Percentiles rank a stretch among this genome's conserved stretches.
phyloP scores from a whole-genome alignment of 1,284 basidiomycete genomes.

The Stereum hirsutum region DNA sequence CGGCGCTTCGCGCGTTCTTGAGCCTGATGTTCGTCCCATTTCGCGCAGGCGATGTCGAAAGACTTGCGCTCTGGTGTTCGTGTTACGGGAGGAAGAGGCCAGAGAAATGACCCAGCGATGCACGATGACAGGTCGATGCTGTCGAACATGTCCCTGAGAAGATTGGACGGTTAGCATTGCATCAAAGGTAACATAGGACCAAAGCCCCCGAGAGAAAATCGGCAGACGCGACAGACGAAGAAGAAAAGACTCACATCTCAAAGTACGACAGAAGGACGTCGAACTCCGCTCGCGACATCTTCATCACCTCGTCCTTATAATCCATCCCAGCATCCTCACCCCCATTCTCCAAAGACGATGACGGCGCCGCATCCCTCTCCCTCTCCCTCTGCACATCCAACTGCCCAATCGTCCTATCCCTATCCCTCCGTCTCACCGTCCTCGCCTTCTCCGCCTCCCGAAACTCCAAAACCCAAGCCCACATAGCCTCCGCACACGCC shows the following conservation, averaged over 20 bases:
- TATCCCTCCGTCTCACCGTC: constrained; percentile 9
- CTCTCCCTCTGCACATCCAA: too few relatives aligned
- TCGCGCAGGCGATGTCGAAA: constrained; percentile 44
- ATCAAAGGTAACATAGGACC: neutral
- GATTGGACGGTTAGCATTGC: neutral
- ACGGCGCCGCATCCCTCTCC: neutral
- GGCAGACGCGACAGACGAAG: neutral
- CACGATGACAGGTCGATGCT: constrained; percentile 36
- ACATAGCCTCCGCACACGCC: constrained; percentile 64
- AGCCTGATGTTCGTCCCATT: constrained; percentile 38
- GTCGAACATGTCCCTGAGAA: constrained; percentile 53
- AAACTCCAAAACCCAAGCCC: constrained; percentile 56
- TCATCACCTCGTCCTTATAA: constrained; percentile 31
- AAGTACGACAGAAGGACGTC: constrained; percentile 45
- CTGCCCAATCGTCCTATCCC: too few relatives aligned
- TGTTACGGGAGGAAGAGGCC: constrained; percentile 29
- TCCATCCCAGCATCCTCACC: constrained; percentile 15
- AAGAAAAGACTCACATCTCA: constrained; percentile 38
- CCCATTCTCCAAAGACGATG: too few relatives aligned
- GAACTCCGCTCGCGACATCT: constrained; percentile 47
- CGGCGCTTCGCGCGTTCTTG: constrained; percentile 14
- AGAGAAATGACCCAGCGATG: constrained; percentile 37
- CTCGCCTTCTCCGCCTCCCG: constrained; percentile 22
- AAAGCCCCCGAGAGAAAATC: neutral
- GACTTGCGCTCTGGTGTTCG: constrained; percentile 34